Base-by-base conservation (phyloP, 2,329 filamentous ascomycete species). In the Aaosphaeria arxii region DNA sequence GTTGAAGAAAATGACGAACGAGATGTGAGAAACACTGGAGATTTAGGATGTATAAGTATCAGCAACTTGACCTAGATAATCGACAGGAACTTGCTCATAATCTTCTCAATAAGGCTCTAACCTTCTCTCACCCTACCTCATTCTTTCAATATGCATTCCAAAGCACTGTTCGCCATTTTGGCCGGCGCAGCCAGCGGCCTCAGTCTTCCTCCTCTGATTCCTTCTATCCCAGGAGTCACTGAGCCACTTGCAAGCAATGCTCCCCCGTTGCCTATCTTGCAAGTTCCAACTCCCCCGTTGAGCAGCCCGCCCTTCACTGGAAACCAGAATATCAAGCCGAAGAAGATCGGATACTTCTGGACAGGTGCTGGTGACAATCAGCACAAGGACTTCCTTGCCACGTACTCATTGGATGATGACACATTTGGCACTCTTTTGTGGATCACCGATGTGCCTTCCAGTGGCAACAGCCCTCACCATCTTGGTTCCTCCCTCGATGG, bases 331-430 rank as follows among this genome's bases (percentile, higher is more conserved):
- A 76, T 84, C 60, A 79, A 78, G 69, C 82, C 82, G 30, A 85
- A 84, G 77, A 85, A 85, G 71, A 81, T 85, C 60, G 82, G 81
- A 0, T 84, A 84, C 66, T 84, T 84, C 69, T 84, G 80, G 80
- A 83, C 80, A 45, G 81, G 76, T 13, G 73, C 82, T 32, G 82
- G 79, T 33, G 81, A 84, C 57, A 84, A 84, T 57, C 58, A 75
- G 42, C 81, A 84, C 65, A 77, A 77, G 60, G 75, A 84, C 54
- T 84, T 84, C 63, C 64, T 84, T 40, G 78, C 78, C 1, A 81
- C 81, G 1, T 77, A 79, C 62, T 80, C 76, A 60, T 74, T 84
- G 4, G 81, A 84, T 53, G 81, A 84, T 71, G 80, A 82, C 46
- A 84, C 80, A 4, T 84, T 84, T 53, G 82, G 81, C n/a, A 77